Evolutionary conservation across 345 rosid species (phyloP).

Genomic region (Durio zibethinus): DNA sequence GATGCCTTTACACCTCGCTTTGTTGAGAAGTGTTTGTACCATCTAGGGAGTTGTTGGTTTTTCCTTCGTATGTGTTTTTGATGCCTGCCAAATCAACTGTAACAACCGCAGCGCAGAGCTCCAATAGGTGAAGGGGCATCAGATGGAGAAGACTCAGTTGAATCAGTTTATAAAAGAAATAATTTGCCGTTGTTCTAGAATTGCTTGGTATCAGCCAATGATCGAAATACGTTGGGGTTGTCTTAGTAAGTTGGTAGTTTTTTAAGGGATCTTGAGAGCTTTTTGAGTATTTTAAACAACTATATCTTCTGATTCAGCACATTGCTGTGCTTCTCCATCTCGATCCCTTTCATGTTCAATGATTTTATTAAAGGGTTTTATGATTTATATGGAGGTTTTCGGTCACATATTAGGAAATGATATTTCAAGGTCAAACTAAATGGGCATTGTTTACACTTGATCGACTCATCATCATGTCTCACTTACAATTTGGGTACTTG

Average conservation of each 20-base stretch:
- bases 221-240: background rate
- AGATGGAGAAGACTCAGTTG: slow-evolving; percentile 17
- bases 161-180: slow-evolving; percentile 6
- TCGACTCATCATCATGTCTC: too few species aligned
- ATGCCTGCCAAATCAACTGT: slow-evolving; percentile 14
- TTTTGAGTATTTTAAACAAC: slow-evolving; percentile 13
- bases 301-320: background rate
- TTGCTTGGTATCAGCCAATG: background rate
- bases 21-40: background rate
- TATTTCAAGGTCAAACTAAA: background rate
- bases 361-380: background rate
- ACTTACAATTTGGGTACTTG: too few species aligned
- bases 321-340: background rate
- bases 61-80: slow-evolving; percentile 8
- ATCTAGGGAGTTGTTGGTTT: background rate
- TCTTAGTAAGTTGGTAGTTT: slow-evolving; percentile 7
- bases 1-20: background rate
- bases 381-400: too few species aligned
- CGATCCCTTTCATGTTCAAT: background rate
- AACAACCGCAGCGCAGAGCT: slow-evolving; percentile 14
- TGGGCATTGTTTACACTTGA: too few species aligned
- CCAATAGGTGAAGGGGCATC: slow-evolving; percentile 27
- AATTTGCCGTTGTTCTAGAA: background rate
- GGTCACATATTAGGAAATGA: background rate
- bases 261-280: slow-evolving; percentile 17